Conservation (phyloP, 495 filamentous ascomycete species). For the Lasiosphaeriaceae sp. region DNA sequence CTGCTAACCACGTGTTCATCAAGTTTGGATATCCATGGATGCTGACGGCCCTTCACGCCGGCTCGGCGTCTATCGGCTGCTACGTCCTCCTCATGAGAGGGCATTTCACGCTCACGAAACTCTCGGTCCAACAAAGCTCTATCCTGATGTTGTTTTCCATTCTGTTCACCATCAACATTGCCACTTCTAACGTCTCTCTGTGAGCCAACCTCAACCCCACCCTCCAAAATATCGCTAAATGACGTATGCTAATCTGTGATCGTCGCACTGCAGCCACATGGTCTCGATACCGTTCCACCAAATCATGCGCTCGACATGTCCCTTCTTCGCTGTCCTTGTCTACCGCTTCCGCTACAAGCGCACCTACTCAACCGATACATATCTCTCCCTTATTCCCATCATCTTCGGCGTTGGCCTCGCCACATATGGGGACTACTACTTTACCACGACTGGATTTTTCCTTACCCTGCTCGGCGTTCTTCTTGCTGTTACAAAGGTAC, state of each 20-base stretch:
- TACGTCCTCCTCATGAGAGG: conserved; percentile 42
- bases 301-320: conserved; percentile 54
- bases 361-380: conserved; percentile 45
- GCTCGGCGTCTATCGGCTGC: conserved; percentile 48
- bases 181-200: conserved; percentile 53
- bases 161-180: conserved; percentile 58
- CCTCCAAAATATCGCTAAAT: not conserved
- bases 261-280: conserved; percentile 33
- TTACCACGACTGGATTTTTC: conserved; percentile 48
- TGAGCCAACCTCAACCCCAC: conserved; percentile 14
- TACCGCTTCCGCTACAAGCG: conserved; percentile 47
- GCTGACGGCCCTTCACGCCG: conserved; percentile 50
- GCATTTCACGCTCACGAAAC: conserved; percentile 42
- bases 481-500: conserved; percentile 48
- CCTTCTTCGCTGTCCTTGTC: conserved; percentile 53
- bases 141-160: conserved; percentile 49
- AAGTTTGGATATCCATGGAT: conserved; percentile 56
- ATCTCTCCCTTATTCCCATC: conserved; percentile 53
- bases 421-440: conserved; percentile 57
- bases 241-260: not conserved
- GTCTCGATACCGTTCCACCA: conserved; percentile 59
- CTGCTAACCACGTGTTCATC: not conserved
- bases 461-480: conserved; percentile 52
- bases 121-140: conserved; percentile 42
- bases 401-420: conserved; percentile 53